Conservation (phyloP, 768 basidiomycete species). For the Galerina sulciceps region DNA sequence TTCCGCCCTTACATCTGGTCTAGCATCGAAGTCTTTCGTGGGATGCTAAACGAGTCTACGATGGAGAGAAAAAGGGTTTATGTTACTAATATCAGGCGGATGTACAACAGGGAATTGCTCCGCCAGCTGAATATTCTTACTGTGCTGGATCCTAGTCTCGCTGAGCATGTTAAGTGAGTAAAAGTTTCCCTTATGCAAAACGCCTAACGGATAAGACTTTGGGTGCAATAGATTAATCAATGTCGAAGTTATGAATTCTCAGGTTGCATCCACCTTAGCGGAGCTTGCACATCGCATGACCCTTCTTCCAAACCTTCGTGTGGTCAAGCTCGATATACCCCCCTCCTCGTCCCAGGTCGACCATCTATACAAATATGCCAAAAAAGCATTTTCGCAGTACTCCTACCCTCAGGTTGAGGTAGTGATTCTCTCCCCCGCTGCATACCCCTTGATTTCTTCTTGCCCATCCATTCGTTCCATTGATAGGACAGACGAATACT, state of each 20-base stretch:
- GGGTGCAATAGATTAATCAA: slow-evolving; percentile 5
- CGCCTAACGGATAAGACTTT: neutral
- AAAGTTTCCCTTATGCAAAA: neutral
- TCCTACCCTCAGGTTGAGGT: neutral
- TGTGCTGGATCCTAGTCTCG: neutral
- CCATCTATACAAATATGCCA: neutral
- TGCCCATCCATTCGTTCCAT: neutral
- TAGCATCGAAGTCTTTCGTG: neutral
- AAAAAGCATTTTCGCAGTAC: neutral
- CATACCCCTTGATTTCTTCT: neutral
- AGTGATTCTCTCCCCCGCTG: neutral
- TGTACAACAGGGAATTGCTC: slow-evolving; percentile 2
- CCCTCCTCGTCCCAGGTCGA: neutral
- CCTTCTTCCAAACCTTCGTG: neutral
- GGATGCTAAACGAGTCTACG: neutral
- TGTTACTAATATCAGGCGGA: neutral
- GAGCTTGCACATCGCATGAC: neutral
- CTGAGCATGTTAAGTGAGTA: neutral
- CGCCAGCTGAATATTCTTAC: neutral
- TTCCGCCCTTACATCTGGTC: neutral
- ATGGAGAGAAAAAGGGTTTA: neutral
- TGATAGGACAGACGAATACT: neutral
- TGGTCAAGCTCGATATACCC: neutral
- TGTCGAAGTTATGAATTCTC: neutral
- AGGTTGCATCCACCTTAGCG: neutral